Conservation (phyloP, 768 basidiomycete species). For the Rossbeevera mucosa region DNA sequence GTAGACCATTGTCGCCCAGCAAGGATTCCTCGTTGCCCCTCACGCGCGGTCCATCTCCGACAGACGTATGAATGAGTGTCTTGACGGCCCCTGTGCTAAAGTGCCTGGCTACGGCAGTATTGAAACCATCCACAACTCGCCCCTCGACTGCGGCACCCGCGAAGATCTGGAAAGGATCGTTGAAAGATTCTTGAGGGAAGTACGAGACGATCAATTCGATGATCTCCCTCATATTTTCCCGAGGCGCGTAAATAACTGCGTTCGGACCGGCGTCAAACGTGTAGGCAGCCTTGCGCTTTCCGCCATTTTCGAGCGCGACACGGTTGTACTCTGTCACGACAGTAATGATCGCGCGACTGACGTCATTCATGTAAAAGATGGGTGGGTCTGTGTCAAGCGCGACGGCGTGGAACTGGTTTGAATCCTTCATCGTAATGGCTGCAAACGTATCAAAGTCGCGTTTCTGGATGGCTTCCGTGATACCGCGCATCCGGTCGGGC, state of each 20-base stretch:
- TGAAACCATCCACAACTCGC: slow-evolving; percentile 65
- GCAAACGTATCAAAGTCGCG: slow-evolving; percentile 90
- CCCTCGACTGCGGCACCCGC: slow-evolving; percentile 41
- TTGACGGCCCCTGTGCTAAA: slow-evolving; percentile 79
- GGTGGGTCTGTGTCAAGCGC: slow-evolving; percentile 95
- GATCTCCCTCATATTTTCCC: slow-evolving; percentile 74
- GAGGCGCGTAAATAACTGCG: slow-evolving; percentile 89
- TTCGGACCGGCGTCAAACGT: slow-evolving; percentile 99
- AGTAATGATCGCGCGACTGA: slow-evolving; percentile 86
- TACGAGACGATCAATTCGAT: slow-evolving; percentile 70
- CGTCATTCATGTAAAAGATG: slow-evolving; percentile 99
- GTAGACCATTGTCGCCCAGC: slow-evolving; percentile 64
- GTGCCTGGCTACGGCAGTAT: slow-evolving; percentile 66
- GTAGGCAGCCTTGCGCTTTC: slow-evolving; percentile 82
- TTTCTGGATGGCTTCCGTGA: slow-evolving; percentile 70
- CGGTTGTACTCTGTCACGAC: slow-evolving; percentile 93
- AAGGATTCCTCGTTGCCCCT: slow-evolving; percentile 60
- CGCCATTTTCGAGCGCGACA: slow-evolving; percentile 51
- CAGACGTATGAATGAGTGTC: slow-evolving; percentile 84
- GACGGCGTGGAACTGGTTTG: slow-evolving; percentile 98
- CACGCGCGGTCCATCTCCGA: slow-evolving; percentile 86
- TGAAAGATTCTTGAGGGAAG: slow-evolving; percentile 83
- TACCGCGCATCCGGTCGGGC: slow-evolving; percentile 78
- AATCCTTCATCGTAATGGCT: slow-evolving; percentile 91
- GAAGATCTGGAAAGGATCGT: slow-evolving; percentile 70